phyloP scores from a whole-genome alignment of 257 asterid genomes.

The Penstemon newberryi region DNA sequence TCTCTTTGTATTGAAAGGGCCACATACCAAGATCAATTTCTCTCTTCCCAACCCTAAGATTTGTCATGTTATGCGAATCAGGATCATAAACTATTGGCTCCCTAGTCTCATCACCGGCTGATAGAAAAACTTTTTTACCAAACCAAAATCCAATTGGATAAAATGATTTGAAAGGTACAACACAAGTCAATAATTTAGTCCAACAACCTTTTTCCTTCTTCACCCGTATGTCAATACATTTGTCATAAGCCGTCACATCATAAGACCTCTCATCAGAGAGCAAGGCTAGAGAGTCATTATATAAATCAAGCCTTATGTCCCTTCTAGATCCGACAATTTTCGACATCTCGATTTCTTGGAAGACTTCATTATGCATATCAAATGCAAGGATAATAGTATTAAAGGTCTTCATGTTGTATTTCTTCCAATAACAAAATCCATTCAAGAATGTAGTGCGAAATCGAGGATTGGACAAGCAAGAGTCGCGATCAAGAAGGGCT shows the following conservation, averaged over 20 bases:
- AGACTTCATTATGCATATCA: background rate
- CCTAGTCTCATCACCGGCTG: background rate
- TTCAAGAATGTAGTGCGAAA: background rate
- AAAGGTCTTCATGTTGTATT: background rate
- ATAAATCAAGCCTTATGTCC: background rate
- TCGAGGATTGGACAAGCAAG: background rate
- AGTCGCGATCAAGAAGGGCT: background rate
- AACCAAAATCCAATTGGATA: no score
- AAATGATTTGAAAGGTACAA: no score
- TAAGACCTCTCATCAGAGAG: background rate
- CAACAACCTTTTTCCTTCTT: background rate
- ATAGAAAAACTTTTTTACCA: no score
- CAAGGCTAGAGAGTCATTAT: background rate
- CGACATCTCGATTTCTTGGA: background rate
- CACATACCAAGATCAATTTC: background rate
- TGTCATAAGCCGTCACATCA: background rate
- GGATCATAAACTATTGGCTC: background rate
- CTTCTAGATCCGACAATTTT: background rate
- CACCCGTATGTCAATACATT: background rate
- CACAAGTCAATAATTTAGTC: background rate
- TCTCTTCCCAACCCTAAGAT: background rate
- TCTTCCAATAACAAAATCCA: background rate
- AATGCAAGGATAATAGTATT: background rate
- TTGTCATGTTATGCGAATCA: background rate
- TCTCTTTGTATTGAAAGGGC: background rate